Base-by-base conservation (phyloP, 345 rosid genomes). In the Lepidium africanum region DNA sequence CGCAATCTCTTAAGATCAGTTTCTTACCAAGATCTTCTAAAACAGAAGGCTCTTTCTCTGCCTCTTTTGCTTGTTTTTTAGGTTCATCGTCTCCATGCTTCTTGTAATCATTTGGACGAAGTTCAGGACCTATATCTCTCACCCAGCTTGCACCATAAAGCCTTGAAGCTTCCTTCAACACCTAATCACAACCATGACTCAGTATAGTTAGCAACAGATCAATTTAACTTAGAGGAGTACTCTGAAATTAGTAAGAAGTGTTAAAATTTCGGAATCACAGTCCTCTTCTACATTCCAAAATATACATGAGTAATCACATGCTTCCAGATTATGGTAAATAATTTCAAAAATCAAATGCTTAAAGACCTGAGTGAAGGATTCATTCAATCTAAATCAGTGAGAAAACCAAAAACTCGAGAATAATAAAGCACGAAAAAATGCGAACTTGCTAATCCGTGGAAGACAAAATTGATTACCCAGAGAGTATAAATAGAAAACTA, bases 81-180 rank as follows among this genome's bases (percentile, higher is more conserved):
- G 76, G 87, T 59, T 78, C 87, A 75, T 41, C 74, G 25, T 61
- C 89, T 21, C 76, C 84, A 4, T 71, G 78, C 69, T 87, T 85
- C 84, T 89, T 84, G 69, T 82, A 87, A 72, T 89, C 89, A 69
- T 85, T 78, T 2, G 97, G 99, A 52, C 92, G 83, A 76, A 91
- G 96, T 12, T 94, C 92, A 72, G 95, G 97, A 82, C 95, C 97
- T 76, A 89, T 94, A 60, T 94, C 95, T 21, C 99, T 69, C 9
- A 91, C 88, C 99, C 97, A 89, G 67, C 99, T 94, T 0, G 90
- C 95, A 48, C 77, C 88, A 78, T 94, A 94, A 39, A 94, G 92
- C 87, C 92, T 84, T 9, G 95, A 83, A 10, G 97, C 99, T 82
- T 88, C 88, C 79, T 87, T 94, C 76, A 94, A 52, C 65, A 94